Conservation (phyloP, 129 eudicot genomes). For the Silybum marianum region DNA sequence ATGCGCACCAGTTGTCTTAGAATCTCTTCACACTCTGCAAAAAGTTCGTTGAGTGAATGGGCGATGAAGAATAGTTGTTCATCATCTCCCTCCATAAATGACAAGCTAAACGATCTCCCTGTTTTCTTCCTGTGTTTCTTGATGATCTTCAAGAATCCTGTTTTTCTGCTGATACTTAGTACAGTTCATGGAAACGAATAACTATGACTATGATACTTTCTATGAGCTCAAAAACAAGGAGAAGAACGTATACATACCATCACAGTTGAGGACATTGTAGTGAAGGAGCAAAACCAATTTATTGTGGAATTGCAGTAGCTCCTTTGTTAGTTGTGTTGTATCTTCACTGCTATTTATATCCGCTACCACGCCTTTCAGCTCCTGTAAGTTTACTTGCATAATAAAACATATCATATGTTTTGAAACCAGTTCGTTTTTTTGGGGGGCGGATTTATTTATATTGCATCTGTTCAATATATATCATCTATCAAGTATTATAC, state of each 20-base stretch:
- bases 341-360: conserved; percentile 25
- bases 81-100: conserved; percentile 29
- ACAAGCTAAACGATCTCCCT: conserved; percentile 29
- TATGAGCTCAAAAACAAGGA: background rate
- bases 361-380: conserved; percentile 26
- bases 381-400: conserved; percentile 25
- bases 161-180: conserved; percentile 5
- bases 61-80: conserved; percentile 35
- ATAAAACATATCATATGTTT: background rate
- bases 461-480: background rate
- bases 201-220: background rate
- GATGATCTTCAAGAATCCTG: conserved; percentile 46
- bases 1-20: conserved; percentile 18
- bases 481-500: background rate
- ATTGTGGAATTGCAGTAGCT: conserved; percentile 41
- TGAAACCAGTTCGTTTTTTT: background rate
- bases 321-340: conserved; percentile 23
- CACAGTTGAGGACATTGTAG: conserved; percentile 44
- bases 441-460: background rate
- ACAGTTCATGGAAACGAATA: background rate
- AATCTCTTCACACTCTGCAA: conserved; percentile 40
- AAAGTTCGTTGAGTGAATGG: conserved; percentile 31
- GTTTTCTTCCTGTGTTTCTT: conserved; percentile 54
- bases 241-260: conserved; percentile 35
- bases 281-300: conserved; percentile 45